Percentiles rank a stretch among this genome's conserved stretches.
Evolutionary conservation across 208 protist species (phyloP).

Genomic region (Wallacemonas sp.): DNA sequence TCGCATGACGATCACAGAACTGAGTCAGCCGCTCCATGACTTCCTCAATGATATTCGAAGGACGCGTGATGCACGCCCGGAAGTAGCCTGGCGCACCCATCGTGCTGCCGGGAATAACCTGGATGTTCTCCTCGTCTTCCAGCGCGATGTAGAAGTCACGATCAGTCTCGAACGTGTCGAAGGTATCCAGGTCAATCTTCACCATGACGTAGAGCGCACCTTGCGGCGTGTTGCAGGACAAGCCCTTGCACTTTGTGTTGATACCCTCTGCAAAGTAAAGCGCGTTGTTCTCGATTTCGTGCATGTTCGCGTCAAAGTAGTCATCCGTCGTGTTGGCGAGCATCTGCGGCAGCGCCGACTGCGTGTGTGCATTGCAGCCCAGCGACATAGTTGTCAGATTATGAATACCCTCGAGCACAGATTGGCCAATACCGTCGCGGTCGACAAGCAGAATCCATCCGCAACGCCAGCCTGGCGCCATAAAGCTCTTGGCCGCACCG

Average conservation of each 20-base stretch:
- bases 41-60: constrained; percentile 51
- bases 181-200: constrained; percentile 62
- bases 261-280: constrained; percentile 36
- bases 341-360: constrained; percentile 64
- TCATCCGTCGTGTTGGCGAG: constrained; percentile 41
- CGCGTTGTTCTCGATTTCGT: constrained; percentile 59
- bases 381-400: constrained; percentile 52
- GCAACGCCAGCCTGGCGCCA: constrained; percentile 91
- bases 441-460: constrained; percentile 83
- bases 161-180: constrained; percentile 68
- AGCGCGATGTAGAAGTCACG: constrained; percentile 65
- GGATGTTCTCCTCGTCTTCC: constrained; percentile 67
- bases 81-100: constrained; percentile 73
- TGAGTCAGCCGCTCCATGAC: constrained; percentile 53
- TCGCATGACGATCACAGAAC: constrained; percentile 43
- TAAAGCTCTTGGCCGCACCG: constrained; percentile 86
- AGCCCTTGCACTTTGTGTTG: constrained; percentile 41
- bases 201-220: constrained; percentile 91
- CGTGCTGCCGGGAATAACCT: constrained; percentile 77
- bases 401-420: constrained; percentile 30
- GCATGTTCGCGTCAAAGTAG: constrained; percentile 43
- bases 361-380: constrained; percentile 80
- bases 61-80: constrained; percentile 67
- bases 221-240: constrained; percentile 50
- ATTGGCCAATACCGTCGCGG: constrained; percentile 13